Evolutionary conservation across 495 filamentous ascomycete species (phyloP).

Genomic region (Daldinia decipiens): DNA sequence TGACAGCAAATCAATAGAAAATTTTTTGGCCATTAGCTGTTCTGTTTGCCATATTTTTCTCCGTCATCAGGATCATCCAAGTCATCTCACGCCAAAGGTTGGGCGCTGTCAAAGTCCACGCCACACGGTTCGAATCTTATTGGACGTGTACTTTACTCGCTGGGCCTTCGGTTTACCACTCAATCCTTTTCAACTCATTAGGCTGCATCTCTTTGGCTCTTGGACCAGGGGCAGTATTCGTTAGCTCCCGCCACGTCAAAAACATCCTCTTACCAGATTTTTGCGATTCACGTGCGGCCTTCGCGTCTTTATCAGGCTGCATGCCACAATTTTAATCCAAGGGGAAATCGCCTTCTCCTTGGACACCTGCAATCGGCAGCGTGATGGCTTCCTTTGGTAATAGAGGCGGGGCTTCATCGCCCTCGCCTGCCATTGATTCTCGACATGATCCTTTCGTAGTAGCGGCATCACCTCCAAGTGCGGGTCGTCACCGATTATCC

Average conservation of each 20-base stretch:
- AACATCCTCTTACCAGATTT: constrained; percentile 12
- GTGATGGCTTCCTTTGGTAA: constrained; percentile 43
- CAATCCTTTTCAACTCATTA: constrained; percentile 22
- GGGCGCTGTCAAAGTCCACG: constrained; percentile 39
- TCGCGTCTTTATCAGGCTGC: constrained; percentile 43
- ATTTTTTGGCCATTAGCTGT: constrained; percentile 30
- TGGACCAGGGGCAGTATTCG: constrained; percentile 37
- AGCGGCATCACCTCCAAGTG: constrained; percentile 51
- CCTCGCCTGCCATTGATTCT: constrained; percentile 33
- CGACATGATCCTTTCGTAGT: constrained; percentile 60
- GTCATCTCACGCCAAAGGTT: constrained; percentile 33
- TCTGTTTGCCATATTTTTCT: constrained; percentile 11
- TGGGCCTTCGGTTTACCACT: constrained; percentile 39
- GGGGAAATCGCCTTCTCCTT: constrained; percentile 47
- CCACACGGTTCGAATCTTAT: constrained; percentile 33
- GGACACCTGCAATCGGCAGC: constrained; percentile 31
- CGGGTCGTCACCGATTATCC: constrained; percentile 75
- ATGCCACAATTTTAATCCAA: constrained; percentile 46
- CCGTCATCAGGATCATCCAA: constrained; percentile 30
- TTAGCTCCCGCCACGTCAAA: constrained; percentile 45
- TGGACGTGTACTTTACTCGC: constrained; percentile 36
- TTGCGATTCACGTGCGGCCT: constrained; percentile 18
- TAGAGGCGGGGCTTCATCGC: constrained; percentile 28
- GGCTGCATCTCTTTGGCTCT: constrained; percentile 36
- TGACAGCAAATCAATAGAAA: constrained; percentile 35